These are phyloP conservation scores for Candida easanensis DNA, from an alignment of 805 yeast genomes.

Conservation along the genomic window DNA sequence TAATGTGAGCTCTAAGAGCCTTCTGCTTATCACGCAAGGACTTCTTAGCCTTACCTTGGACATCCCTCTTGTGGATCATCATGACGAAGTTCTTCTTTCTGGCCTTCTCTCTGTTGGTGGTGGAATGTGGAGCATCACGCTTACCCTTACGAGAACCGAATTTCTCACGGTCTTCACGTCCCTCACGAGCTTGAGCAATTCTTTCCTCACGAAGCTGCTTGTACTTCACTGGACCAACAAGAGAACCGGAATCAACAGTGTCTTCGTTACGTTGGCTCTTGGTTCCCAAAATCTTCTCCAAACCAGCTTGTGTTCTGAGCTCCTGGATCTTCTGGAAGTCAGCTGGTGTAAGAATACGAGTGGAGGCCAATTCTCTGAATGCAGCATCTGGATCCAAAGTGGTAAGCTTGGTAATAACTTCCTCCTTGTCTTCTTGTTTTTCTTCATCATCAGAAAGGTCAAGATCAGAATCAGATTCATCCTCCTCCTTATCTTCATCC, in stretches of 20 bases:
- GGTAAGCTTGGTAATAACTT: constrained; percentile 34
- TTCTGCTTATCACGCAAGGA: constrained; percentile 90
- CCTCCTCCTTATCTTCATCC: constrained; percentile 40
- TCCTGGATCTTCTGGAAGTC: constrained; percentile 96
- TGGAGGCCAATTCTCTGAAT: constrained; percentile 61
- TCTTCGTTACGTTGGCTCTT: constrained; percentile 65
- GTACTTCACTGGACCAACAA: constrained; percentile 72
- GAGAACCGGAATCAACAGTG: constrained; percentile 70
- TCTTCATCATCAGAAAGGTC: constrained; percentile 42
- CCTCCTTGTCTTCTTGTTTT: constrained; percentile 23
- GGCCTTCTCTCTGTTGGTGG: constrained; percentile 94
- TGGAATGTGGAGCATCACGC: constrained; percentile 72
- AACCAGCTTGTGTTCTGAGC: constrained; percentile 78
- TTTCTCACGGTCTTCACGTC: constrained; percentile 88
- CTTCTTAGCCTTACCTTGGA: constrained; percentile 89
- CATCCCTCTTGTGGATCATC: constrained; percentile 95
- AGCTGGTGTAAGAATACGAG: constrained; percentile 89
- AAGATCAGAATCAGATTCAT: constrained; percentile 46
- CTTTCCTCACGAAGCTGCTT: constrained; percentile 90
- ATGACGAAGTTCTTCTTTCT: constrained; percentile 98
- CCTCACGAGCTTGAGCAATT: constrained; percentile 82
- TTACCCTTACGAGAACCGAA: constrained; percentile 87
- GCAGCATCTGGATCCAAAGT: constrained; percentile 39
- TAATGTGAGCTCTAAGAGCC: constrained; percentile 79
- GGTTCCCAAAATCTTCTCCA: constrained; percentile 78